A percentile compares a stretch with the other conserved stretches of the same genome.
Conservation (phyloP, 2,329 filamentous ascomycete genomes). For the Phialocephala subalpina region DNA sequence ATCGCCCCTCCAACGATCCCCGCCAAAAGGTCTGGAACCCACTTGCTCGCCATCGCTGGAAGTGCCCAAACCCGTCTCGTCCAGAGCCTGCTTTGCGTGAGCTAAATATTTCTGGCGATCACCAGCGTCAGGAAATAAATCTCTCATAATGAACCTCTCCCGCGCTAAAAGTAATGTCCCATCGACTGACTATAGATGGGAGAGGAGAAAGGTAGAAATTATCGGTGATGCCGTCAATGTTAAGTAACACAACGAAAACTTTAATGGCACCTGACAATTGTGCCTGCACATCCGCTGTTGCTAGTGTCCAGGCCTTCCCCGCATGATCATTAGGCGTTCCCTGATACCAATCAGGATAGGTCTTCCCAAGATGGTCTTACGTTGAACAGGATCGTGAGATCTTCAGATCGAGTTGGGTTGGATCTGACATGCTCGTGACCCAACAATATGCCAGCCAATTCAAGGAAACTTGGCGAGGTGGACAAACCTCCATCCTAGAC, state of each 20-base stretch:
- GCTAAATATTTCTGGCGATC: conserved; percentile 4
- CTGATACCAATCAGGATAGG: conserved; percentile 12
- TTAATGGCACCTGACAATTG: conserved; percentile 18
- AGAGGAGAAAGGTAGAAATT: not conserved
- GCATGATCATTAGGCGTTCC: conserved; percentile 9
- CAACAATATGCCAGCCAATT: not conserved
- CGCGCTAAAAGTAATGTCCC: not conserved
- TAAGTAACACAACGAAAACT: conserved; percentile 18
- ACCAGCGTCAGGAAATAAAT: conserved; percentile 3
- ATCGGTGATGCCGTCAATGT: conserved; percentile 18
- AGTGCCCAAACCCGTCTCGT: not conserved
- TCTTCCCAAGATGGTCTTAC: not conserved
- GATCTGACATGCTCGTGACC: conserved; percentile 10
- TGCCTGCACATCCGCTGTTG: conserved; percentile 14
- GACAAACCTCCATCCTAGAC: conserved; percentile 11
- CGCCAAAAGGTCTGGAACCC: conserved; percentile 14
- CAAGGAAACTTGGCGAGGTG: not conserved
- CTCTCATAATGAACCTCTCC: not conserved
- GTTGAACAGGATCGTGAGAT: conserved; percentile 9
- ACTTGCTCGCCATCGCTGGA: not conserved
- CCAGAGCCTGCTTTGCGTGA: not conserved
- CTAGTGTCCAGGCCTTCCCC: conserved; percentile 16
- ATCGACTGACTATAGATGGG: not conserved
- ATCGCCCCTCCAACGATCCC: conserved; percentile 9
- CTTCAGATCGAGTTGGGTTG: not conserved